Conservation (phyloP, 1,139 yeast genomes). For the Geotrichum aggregatum region DNA sequence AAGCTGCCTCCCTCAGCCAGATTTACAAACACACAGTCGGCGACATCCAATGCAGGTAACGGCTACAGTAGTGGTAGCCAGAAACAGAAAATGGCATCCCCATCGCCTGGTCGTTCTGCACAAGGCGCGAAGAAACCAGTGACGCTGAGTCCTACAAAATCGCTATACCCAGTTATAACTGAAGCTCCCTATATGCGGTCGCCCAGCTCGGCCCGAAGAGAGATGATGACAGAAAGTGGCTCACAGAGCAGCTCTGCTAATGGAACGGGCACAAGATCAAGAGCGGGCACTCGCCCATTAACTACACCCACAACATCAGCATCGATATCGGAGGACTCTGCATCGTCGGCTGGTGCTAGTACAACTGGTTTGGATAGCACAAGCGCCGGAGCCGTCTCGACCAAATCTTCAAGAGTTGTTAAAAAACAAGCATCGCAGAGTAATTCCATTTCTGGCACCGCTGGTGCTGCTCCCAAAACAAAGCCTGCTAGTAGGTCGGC, state of each 20-base stretch:
- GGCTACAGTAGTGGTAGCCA: neutral
- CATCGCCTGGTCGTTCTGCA: constrained; percentile 1
- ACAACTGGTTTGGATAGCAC: neutral
- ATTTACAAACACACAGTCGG: neutral
- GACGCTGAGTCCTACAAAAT: constrained; percentile 1
- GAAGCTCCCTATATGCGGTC: constrained; percentile 1
- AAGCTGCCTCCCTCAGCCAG: neutral
- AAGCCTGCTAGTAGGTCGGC: neutral
- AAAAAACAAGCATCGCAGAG: constrained; percentile 8
- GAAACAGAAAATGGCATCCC: neutral
- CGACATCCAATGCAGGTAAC: neutral
- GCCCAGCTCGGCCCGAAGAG: neutral
- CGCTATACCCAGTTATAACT: constrained; percentile 1
- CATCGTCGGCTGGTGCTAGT: neutral
- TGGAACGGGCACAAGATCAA: constrained; percentile 2
- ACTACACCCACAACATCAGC: neutral
- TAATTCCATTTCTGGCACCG: neutral
- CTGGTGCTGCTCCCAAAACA: neutral
- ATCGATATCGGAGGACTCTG: neutral
- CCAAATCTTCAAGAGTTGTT: neutral
- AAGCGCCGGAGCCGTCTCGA: neutral
- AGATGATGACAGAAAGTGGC: neutral
- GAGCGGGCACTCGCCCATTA: neutral
- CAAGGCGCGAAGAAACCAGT: neutral
- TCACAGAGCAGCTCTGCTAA: no score